Percentiles rank a stretch among this genome's conserved stretches.
Evolutionary conservation across 129 eudicot genomes (phyloP).

Genomic region (Mikania micrantha): DNA sequence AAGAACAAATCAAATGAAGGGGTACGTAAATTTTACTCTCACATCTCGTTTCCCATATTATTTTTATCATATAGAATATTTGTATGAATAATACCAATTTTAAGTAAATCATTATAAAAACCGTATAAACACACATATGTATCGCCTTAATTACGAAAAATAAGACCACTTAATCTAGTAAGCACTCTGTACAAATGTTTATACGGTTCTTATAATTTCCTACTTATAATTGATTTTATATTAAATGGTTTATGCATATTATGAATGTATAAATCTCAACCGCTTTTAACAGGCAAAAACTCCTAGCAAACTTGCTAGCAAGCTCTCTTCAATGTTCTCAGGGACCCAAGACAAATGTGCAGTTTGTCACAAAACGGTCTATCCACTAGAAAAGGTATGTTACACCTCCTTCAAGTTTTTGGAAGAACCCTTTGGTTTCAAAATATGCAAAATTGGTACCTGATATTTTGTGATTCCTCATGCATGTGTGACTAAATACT

Average conservation of each 20-base stretch:
- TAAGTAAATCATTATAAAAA: not conserved
- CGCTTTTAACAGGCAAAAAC: slow-evolving; percentile 35
- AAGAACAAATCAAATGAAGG: slow-evolving; percentile 38
- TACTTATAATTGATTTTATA: not conserved
- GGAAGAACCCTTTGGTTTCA: not conserved
- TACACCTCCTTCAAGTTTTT: not conserved
- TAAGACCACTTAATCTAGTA: not conserved
- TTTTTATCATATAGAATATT: too few relatives aligned
- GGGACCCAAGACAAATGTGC: slow-evolving; percentile 92
- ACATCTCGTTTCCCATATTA: not conserved
- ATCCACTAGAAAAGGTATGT: slow-evolving; percentile 85
- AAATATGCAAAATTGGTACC: not conserved
- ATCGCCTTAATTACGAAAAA: not conserved
- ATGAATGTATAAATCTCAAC: not conserved
- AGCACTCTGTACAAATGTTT: not conserved
- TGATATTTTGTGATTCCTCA: not conserved
- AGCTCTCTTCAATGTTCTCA: slow-evolving; percentile 61
- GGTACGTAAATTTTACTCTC: slow-evolving; percentile 35
- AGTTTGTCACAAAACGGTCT: slow-evolving; percentile 66
- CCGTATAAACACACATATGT: not conserved
- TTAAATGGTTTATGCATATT: too few relatives aligned
- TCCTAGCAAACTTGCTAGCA: slow-evolving; percentile 75
- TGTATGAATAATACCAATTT: too few relatives aligned
- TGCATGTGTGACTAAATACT: not conserved
- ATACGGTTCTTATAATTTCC: not conserved